These are phyloP conservation scores for Paradendryphiella salina DNA, from an alignment of 2,329 filamentous ascomycete genomes.

Conservation along the genomic window DNA sequence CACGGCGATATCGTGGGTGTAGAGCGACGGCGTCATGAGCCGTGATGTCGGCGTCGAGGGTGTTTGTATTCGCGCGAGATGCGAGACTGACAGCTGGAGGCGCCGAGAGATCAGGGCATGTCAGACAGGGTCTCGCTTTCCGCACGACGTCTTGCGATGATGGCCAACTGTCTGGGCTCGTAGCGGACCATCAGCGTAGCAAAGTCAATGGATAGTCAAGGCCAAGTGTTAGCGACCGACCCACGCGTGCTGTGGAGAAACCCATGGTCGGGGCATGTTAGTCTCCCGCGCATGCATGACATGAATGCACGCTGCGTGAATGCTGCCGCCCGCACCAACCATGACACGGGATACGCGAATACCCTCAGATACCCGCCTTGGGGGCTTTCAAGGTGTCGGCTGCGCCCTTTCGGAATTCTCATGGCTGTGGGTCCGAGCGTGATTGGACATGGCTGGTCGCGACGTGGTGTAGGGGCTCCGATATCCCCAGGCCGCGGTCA, in stretches of 20 bases:
- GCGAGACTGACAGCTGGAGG: conserved; percentile 28
- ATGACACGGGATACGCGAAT: conserved; percentile 22
- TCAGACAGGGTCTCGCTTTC: conserved; percentile 4
- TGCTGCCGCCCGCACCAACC: conserved; percentile 5
- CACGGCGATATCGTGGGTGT: conserved; percentile 25
- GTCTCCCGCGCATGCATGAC: conserved; percentile 23
- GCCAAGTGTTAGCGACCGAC: conserved; percentile 10
- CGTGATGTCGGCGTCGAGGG: conserved; percentile 18
- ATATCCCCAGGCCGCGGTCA: conserved; percentile 26
- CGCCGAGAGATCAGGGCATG: conserved; percentile 23
- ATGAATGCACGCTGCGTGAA: conserved; percentile 10
- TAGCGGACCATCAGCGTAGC: neutral
- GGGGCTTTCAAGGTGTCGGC: conserved; percentile 8
- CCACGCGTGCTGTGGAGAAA: conserved; percentile 25
- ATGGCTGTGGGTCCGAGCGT: conserved; percentile 7
- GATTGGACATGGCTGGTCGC: conserved; percentile 23
- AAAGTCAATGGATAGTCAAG: conserved; percentile 10
- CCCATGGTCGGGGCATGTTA: conserved; percentile 12
- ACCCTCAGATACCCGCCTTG: conserved; percentile 34
- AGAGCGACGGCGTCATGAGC: conserved; percentile 37
- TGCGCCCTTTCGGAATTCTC: conserved; percentile 26
- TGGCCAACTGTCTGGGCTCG: conserved; percentile 1
- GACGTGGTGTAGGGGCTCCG: conserved; percentile 17
- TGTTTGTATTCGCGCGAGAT: conserved; percentile 19
- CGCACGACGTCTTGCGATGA: neutral